A percentile compares a stretch with the other conserved stretches of the same genome.
Conservation (phyloP, 306 rosid species). For the Fragaria iinumae region DNA sequence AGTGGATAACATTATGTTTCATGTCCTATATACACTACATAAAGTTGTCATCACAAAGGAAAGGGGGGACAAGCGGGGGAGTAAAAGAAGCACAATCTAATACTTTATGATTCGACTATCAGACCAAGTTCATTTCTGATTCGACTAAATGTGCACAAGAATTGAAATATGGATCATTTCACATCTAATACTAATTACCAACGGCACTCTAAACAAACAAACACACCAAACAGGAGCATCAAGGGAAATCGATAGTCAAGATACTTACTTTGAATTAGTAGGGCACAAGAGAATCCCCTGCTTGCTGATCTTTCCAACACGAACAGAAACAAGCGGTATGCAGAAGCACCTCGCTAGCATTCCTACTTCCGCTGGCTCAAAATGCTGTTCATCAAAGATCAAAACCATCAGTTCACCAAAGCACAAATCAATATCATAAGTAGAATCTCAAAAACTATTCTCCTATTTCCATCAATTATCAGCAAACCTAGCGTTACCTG, state of each 20-base stretch:
- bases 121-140: neutral
- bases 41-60: neutral
- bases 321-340: conserved; percentile 88
- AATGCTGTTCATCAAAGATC: conserved; percentile 59
- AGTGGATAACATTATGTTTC: neutral
- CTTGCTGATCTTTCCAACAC: conserved; percentile 79
- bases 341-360: conserved; percentile 97
- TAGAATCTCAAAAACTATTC: neutral
- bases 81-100: neutral
- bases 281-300: conserved; percentile 71
- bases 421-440: neutral
- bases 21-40: neutral
- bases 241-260: neutral
- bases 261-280: conserved; percentile 60
- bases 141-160: neutral
- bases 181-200: neutral
- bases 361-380: conserved; percentile 92
- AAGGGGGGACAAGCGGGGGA: neutral
- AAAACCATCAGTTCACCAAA: conserved; percentile 3
- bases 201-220: neutral
- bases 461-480: neutral
- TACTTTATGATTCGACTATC: too few relatives aligned
- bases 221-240: conserved; percentile 11
- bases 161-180: neutral
- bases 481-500: conserved; percentile 37